Percentiles rank a stretch among this genome's conserved stretches.
phyloP scores from a whole-genome alignment of 805 yeast species.

The Saturnispora gosingensis region DNA sequence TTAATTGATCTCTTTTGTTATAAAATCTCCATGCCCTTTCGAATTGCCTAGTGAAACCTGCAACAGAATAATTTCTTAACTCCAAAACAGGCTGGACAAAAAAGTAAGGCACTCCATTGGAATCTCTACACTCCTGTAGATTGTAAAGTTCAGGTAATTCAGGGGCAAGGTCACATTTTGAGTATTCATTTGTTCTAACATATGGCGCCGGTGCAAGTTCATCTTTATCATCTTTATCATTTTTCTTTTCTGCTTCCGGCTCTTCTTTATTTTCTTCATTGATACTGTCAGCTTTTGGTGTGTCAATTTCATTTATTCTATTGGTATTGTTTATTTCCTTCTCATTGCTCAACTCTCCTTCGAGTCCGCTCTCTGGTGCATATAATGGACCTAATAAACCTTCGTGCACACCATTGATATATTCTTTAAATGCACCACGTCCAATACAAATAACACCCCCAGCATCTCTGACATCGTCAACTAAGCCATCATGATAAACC shows the following conservation, averaged over 20 bases:
- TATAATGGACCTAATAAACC: conserved; percentile 88
- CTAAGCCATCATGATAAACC: conserved; percentile 38
- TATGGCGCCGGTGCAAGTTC: conserved; percentile 41
- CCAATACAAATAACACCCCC: conserved; percentile 94
- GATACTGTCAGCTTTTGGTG: conserved; percentile 28
- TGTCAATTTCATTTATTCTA: conserved; percentile 10
- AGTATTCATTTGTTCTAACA: conserved; percentile 50
- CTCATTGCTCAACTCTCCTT: conserved; percentile 17
- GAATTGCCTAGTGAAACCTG: conserved; percentile 75
- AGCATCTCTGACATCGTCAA: conserved; percentile 34
- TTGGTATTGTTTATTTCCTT: conserved; percentile 27
- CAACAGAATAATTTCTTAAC: conserved; percentile 63
- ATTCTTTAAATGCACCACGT: conserved; percentile 93
- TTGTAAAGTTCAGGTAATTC: conserved; percentile 32
- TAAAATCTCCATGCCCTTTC: conserved; percentile 70
- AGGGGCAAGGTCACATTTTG: conserved; percentile 45
- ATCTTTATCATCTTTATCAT: conserved; percentile 20
- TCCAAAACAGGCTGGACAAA: conserved; percentile 74
- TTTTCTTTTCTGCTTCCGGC: conserved; percentile 17
- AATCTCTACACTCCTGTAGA: conserved; percentile 25
- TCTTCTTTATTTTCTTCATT: conserved; percentile 18
- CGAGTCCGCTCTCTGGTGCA: conserved; percentile 19
- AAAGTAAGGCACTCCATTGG: conserved; percentile 42
- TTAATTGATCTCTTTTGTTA: conserved; percentile 48
- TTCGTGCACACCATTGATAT: conserved; percentile 82